Conservation (phyloP, 495 filamentous ascomycete genomes). For the Trichoderma parareesei region DNA sequence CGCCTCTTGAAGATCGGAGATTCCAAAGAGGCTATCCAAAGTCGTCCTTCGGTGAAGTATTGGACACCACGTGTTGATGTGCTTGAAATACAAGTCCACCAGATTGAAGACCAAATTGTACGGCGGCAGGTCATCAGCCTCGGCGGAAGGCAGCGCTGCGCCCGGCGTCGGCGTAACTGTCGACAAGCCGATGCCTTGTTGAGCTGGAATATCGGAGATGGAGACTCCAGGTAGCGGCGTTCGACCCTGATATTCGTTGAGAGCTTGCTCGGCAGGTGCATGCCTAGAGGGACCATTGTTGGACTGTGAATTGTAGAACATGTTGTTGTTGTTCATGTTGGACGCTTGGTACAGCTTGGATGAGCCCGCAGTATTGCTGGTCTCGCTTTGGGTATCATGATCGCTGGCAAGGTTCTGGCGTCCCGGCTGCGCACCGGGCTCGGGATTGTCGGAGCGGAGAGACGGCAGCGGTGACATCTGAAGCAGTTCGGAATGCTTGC, state of each 20-base stretch:
- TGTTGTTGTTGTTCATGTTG: background rate
- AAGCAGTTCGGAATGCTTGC: constrained; percentile 38
- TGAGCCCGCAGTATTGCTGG: constrained; percentile 28
- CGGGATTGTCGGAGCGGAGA: constrained; percentile 26
- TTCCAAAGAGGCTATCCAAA: constrained; percentile 72
- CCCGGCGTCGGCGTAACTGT: constrained; percentile 26
- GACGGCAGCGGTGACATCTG: constrained; percentile 27
- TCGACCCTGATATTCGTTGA: background rate
- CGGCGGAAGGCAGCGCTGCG: background rate
- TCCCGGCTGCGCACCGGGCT: constrained; percentile 39
- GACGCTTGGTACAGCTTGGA: constrained; percentile 16
- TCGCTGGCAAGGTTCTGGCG: constrained; percentile 37
- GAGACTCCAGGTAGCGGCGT: background rate
- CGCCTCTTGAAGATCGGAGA: constrained; percentile 64
- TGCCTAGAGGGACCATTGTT: background rate
- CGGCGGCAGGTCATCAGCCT: constrained; percentile 60
- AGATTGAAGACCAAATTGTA: constrained; percentile 76
- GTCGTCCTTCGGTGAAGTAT: constrained; percentile 76
- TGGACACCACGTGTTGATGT: constrained; percentile 86
- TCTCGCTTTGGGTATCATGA: constrained; percentile 39
- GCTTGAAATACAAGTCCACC: constrained; percentile 82
- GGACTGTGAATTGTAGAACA: background rate
- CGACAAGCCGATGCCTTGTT: constrained; percentile 37
- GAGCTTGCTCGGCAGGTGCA: background rate
- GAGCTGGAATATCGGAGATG: constrained; percentile 28